Base-by-base conservation (phyloP, 768 basidiomycete genomes). In the Collybiopsis luxurians region DNA sequence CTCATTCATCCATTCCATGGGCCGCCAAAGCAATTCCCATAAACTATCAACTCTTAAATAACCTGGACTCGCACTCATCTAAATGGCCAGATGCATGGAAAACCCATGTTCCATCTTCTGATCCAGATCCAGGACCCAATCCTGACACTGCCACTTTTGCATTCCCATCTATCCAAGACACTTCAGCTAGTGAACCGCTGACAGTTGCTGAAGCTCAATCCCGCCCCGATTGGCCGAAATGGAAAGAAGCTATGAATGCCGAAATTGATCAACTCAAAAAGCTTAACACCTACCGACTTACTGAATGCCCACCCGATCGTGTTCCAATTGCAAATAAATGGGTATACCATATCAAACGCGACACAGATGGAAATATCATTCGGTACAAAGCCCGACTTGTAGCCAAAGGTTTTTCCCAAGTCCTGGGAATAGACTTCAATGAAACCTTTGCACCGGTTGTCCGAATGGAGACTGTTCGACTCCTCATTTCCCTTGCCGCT, bases 341-440 rank as follows among this genome's bases (percentile, higher is more conserved):
- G 62, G 13, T 55, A 12, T 24, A 24, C 44, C 44, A 13, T 4
- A 11, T 23, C 34, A 52, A 52, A 52, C 50, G 30, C 7, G 28
- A 24, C 7, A 2, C 4, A 10, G 23, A 52, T 21, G 50, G 50
- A 24, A 23, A 4, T 19, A 52, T 71, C 31, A 45, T 44, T 3
- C 55, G 63, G 2, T 66, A 68, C 61, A 72, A 74, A 55, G 56
- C 54, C 24, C 36, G 57, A 6, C 44, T 59, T 4, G 57, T 54
- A 13, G 57, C 55, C 10, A 49, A 54, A 43, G 60, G 58, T 10
- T 73, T 65, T 61, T 57, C 62, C 1, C 73, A 75, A 56, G 54
- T 64, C 3, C 62, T 60, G 12, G 72, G 73, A 13, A 47, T 72
- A 21, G 69, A 72, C 51, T 72, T 61, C n/a, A 53, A 57, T 48